Conservation (phyloP, 768 basidiomycete genomes). For the Trametes gibbosa region DNA sequence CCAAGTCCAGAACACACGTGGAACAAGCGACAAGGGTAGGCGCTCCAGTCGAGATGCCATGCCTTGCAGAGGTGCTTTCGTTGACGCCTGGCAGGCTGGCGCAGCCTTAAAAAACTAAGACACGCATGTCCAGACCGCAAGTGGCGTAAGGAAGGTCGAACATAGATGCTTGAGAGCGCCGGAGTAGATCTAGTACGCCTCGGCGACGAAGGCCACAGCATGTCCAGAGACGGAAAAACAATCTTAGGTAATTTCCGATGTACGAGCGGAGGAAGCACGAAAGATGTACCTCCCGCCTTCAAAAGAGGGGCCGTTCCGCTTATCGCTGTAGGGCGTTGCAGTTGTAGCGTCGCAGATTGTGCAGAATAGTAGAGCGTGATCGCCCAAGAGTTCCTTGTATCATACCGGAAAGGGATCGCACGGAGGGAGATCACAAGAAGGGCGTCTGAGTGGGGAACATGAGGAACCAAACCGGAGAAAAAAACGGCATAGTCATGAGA, state of each 20-base stretch:
- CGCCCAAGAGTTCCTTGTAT: background rate
- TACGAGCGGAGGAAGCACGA: constrained; percentile 9
- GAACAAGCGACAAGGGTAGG: no score
- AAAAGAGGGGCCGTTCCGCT: no score
- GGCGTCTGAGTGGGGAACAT: background rate
- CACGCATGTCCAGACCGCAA: background rate
- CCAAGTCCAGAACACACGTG: no score
- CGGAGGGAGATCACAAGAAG: background rate
- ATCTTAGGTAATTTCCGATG: constrained; percentile 18
- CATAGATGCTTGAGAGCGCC: no score
- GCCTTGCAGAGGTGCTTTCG: no score
- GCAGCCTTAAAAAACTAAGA: no score
- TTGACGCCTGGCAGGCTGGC: no score
- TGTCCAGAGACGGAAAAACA: background rate
- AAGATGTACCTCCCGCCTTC: background rate
- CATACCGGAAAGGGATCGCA: background rate
- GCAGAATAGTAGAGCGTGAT: background rate
- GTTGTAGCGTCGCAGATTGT: no score
- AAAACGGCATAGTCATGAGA: constrained; percentile 2
- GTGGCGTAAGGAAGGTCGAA: background rate
- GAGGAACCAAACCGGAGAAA: constrained; percentile 11
- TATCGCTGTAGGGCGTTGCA: no score
- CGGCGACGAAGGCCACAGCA: background rate
- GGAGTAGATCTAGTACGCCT: background rate
- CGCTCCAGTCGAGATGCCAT: no score